Conservation (phyloP, 2,329 filamentous ascomycete species). For the Colletotrichum navitas region DNA sequence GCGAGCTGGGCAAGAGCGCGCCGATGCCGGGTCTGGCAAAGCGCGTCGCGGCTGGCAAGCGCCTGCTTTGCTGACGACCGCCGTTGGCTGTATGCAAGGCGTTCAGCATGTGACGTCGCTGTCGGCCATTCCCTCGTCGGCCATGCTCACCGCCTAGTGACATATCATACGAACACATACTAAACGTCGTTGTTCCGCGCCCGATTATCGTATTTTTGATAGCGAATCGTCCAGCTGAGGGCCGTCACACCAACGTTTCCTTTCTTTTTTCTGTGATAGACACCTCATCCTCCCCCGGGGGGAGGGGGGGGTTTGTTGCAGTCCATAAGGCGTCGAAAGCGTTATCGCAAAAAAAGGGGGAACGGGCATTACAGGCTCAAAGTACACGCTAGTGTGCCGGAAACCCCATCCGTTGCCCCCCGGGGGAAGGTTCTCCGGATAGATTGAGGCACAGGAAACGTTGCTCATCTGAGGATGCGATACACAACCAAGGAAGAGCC, state of each 20-base stretch:
- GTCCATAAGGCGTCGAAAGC: background rate
- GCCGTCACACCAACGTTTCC: background rate
- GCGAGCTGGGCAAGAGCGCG: background rate
- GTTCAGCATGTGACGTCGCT: slow-evolving; percentile 38
- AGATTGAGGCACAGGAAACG: slow-evolving; percentile 28
- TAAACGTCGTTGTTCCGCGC: background rate
- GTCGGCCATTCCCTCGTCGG: slow-evolving; percentile 35
- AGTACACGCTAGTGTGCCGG: background rate
- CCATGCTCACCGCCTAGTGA: slow-evolving; percentile 38
- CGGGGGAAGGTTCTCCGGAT: background rate
- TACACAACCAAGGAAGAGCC: background rate
- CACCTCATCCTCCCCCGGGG: slow-evolving; percentile 14
- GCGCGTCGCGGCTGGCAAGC: slow-evolving; percentile 1
- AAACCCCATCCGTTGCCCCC: slow-evolving; percentile 3
- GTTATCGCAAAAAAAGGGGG: background rate
- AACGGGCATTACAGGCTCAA: background rate
- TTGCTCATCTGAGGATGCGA: slow-evolving; percentile 13
- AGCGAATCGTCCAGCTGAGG: slow-evolving; percentile 3
- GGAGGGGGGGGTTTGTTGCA: slow-evolving; percentile 1
- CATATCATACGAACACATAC: slow-evolving; percentile 16
- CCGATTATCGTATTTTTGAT: background rate
- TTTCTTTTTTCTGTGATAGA: background rate
- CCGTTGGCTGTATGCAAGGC: slow-evolving; percentile 24
- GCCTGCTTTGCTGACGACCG: slow-evolving; percentile 4
- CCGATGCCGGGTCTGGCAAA: slow-evolving; percentile 13